These are phyloP conservation scores for Fusarium domesticum DNA, from an alignment of 2,329 filamentous ascomycete genomes.

Conservation along the genomic window DNA sequence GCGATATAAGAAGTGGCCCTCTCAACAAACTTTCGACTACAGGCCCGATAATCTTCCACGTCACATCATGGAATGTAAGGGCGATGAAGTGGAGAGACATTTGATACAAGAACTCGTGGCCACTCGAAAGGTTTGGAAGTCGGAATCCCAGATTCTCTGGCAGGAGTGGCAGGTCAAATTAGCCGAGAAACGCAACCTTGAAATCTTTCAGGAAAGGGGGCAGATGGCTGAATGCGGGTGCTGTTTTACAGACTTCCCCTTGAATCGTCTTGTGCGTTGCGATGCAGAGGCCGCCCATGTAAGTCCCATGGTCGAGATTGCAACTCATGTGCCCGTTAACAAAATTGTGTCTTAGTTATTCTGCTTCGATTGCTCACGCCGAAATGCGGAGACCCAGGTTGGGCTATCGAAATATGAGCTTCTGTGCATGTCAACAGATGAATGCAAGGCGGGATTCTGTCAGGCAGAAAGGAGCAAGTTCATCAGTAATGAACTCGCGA, in stretches of 20 bases:
- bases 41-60: slow-evolving; percentile 4
- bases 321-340: too few species aligned
- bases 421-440: slow-evolving; percentile 66
- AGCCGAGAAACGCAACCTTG: slow-evolving; percentile 40
- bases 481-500: slow-evolving; percentile 54
- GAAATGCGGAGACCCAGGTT: slow-evolving; percentile 64
- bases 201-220: slow-evolving; percentile 44
- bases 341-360: too few species aligned
- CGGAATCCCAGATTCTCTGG: slow-evolving; percentile 31
- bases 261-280: slow-evolving; percentile 69
- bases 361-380: slow-evolving; percentile 64
- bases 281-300: slow-evolving; percentile 53
- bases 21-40: slow-evolving; percentile 2
- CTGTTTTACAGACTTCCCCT: slow-evolving; percentile 65
- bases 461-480: slow-evolving; percentile 53
- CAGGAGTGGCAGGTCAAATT: slow-evolving; percentile 26
- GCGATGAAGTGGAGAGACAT: slow-evolving; percentile 2
- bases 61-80: not conserved
- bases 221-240: slow-evolving; percentile 66
- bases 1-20: slow-evolving; percentile 13
- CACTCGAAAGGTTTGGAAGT: slow-evolving; percentile 12
- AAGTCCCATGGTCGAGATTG: slow-evolving; percentile 19
- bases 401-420: slow-evolving; percentile 67
- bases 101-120: slow-evolving; percentile 22
- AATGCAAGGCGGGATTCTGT: slow-evolving; percentile 62